Evolutionary conservation across 2,329 filamentous ascomycete genomes (phyloP).

Genomic region (Aspergillus sp.): DNA sequence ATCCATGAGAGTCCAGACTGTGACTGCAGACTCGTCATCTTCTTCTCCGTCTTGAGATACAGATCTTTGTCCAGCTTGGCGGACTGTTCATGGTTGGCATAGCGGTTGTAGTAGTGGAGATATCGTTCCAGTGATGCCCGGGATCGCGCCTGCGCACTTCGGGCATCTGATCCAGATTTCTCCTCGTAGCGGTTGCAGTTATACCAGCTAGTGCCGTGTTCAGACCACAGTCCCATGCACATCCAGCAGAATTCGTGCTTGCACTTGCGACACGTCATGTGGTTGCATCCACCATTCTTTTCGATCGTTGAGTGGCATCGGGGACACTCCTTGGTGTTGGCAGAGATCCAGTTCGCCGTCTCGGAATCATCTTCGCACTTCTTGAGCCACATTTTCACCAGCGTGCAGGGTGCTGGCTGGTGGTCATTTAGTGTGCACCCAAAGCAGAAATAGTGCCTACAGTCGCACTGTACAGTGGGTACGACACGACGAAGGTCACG

Average conservation of each 20-base stretch:
- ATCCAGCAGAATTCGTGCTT: constrained; percentile 99
- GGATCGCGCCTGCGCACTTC: constrained; percentile 88
- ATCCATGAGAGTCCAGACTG: constrained; percentile 98
- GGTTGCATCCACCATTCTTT: constrained; percentile 97
- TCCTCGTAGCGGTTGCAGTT: constrained; percentile 98
- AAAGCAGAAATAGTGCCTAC: constrained; percentile 90
- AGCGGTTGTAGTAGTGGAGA: constrained; percentile 97
- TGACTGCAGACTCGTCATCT: constrained; percentile 95
- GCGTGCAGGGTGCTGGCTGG: constrained; percentile 84
- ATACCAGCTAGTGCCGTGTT: constrained; percentile 99
- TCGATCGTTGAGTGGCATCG: constrained; percentile 97
- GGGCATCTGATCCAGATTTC: constrained; percentile 86
- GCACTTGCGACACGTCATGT: constrained; percentile 97
- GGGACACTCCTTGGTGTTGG: constrained; percentile 97
- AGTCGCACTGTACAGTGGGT: constrained; percentile 83
- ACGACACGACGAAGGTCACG: constrained; percentile 83
- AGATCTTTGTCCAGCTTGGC: constrained; percentile 96
- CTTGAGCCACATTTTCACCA: constrained; percentile 95
- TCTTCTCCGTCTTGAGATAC: constrained; percentile 94
- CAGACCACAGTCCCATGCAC: constrained; percentile 99
- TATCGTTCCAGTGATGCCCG: constrained; percentile 93
- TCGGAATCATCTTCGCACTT: constrained; percentile 98
- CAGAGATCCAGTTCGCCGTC: constrained; percentile 98
- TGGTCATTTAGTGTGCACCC: constrained; percentile 89
- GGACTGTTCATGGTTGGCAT: constrained; percentile 97